These are phyloP conservation scores for Conticribra weissflogii DNA, from an alignment of 108 stramenopile genomes.

Conservation along the genomic window DNA sequence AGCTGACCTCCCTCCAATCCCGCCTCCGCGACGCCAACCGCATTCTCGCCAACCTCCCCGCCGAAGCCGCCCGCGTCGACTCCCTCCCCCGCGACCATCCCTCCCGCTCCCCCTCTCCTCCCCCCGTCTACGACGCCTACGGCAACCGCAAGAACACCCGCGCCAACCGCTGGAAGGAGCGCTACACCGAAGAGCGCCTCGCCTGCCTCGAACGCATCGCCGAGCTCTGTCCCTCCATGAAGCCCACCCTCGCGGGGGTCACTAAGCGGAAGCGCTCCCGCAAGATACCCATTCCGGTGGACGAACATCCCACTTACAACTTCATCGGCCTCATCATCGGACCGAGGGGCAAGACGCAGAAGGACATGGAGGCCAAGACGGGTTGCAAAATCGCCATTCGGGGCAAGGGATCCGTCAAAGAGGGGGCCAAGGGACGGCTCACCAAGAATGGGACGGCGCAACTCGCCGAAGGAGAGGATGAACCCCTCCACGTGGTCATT, in stretches of 20 bases:
- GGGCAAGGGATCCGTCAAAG: slow-evolving; percentile 95
- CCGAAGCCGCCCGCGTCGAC: slow-evolving; percentile 77
- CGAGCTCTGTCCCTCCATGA: slow-evolving; percentile 66
- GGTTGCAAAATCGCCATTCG: slow-evolving; percentile 99
- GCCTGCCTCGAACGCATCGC: slow-evolving; percentile 89
- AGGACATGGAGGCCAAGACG: slow-evolving; percentile 95
- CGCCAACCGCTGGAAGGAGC: slow-evolving; percentile 92
- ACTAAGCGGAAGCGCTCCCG: slow-evolving; percentile 74
- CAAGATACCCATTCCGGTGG: slow-evolving; percentile 86
- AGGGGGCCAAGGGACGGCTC: slow-evolving; percentile 87
- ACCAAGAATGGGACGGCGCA: slow-evolving; percentile 61
- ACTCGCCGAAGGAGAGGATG: slow-evolving; percentile 92
- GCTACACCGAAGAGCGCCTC: slow-evolving; percentile 82
- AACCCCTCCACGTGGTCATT: slow-evolving; percentile 95
- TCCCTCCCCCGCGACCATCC: slow-evolving; percentile 81
- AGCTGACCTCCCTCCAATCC: slow-evolving; percentile 47
- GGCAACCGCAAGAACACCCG: slow-evolving; percentile 96
- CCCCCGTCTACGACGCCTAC: slow-evolving; percentile 92
- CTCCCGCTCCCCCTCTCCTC: slow-evolving; percentile 85
- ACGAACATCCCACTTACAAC: slow-evolving; percentile 93
- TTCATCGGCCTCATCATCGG: slow-evolving; percentile 97
- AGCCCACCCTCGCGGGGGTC: slow-evolving; percentile 45
- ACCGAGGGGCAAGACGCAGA: slow-evolving; percentile 98
- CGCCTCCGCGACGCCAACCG: slow-evolving; percentile 69
- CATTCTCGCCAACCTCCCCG: slow-evolving; percentile 65